Evolutionary conservation across 805 yeast species (phyloP), one percentile per base, ranked within the genome.

Genomic region (Saccharomycopsis sp.): DNA sequence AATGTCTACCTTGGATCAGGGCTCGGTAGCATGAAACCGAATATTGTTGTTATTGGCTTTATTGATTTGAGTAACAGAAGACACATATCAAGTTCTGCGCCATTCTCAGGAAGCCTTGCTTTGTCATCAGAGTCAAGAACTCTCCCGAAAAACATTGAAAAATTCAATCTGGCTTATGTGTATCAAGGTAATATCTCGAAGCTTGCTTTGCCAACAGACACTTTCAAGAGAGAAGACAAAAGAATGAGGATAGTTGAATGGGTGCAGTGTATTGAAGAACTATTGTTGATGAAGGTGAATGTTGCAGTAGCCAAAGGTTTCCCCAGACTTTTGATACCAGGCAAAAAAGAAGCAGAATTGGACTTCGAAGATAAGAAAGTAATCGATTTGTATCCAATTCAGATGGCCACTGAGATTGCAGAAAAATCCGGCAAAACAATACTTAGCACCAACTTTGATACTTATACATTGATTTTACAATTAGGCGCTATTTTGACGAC

Each of bases 11-110:
- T 89, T 45, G 96, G 96, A 0, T 82, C 95, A 2, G 99, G 99
- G 0, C 65, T 92, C n/a, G 99, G 99, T 5, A 96, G 96, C 9
- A 92, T 92, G 98, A 80, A 75, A 53, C 98, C 98, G 2, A 92
- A 92, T 55, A 88, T 92, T 39, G 85, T 96, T 0, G 94, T 92
- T 0, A 46, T 92, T 23, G 97, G 97, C 0, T 87, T 87, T 53
- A 84, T 80, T 51, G 95, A 89, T 54, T 65, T 80, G 45, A 60
- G 58, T 17, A 36, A 41, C 17, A 43, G 35, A 19, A 41, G 29
- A 41, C 21, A 19, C 34, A 9, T 21, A 38, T 15, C 25, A 12
- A 10, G 34, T 10, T 9, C 9, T 15, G 8, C 6, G 30, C 10
- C 13, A 12, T 19, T 23, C 26, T 15, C 23, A 22, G 3, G 23